Base-by-base conservation (phyloP, 768 basidiomycete genomes). In the Boletus rubroflammeus region DNA sequence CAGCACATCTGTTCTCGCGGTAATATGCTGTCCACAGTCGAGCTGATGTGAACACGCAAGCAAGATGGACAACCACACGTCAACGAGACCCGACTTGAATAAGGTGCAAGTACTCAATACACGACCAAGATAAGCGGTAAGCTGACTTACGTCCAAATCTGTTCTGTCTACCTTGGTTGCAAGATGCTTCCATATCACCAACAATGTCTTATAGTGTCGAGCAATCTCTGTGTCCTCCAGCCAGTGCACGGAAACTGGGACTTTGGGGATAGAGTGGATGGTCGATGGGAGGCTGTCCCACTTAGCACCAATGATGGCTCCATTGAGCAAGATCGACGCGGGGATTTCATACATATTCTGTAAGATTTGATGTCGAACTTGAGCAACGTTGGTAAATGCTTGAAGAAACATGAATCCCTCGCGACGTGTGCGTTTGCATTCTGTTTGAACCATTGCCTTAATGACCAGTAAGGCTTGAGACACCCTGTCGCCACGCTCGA, bases 51-150 rank as follows among this genome's bases (percentile, higher is more conserved):
- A 70, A 40, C 75, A 78, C 17, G 69, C 76, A 25, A 83, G 75
- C n/a, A 88, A 67, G 17, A 87, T 72, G 0, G 79, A 75, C 56
- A 80, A 75, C 85, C 85, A 87, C 1, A 74, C 67, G 40, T 70
- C 63, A 5, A 80, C 43, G 25, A 82, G 67, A 40, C 67, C 67
- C 14, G 65, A 56, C 81, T 82, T 57, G 29, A 45, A 26, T 26
- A 23, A 53, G 13, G 42, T 35, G 43, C 23, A 31, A 57, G 8
- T 10, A 47, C 21, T 60, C 21, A 57, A 54, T 48, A 39, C 25
- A 45, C 31, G 47, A 47, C 44, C 23, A 40, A 35, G 28, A n/a
- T 14, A 41, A 31, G 45, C 21, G 31, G 28, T 29, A 32, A 51
- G 52, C 7, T 40, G 47, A 64, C 67, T 60, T 26, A 75, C 76